These are phyloP conservation scores for Xylaria sp. DNA, from an alignment of 2,329 filamentous ascomycete genomes.

Conservation along the genomic window DNA sequence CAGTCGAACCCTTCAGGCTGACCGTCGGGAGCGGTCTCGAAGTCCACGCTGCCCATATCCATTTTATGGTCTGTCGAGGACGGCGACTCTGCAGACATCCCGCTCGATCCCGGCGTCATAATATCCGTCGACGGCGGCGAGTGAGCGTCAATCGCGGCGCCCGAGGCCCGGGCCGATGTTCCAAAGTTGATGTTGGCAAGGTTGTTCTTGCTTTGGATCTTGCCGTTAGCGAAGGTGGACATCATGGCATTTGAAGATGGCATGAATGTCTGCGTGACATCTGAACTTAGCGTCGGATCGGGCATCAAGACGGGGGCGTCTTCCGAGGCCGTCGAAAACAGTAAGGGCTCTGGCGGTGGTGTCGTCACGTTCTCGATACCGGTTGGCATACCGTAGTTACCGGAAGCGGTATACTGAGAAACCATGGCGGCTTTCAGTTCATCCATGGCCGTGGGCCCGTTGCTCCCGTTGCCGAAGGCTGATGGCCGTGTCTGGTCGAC, in stretches of 20 bases:
- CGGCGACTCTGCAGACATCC: slow-evolving; percentile 25
- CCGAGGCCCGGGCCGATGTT: background rate
- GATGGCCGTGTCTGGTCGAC: slow-evolving; percentile 7
- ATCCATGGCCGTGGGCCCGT: slow-evolving; percentile 60
- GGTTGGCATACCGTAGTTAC: slow-evolving; percentile 18
- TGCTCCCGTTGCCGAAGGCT: slow-evolving; percentile 41
- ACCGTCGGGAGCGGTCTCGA: slow-evolving; percentile 40
- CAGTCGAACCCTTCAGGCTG: slow-evolving; percentile 59
- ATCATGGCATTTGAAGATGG: slow-evolving; percentile 6
- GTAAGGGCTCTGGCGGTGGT: slow-evolving; percentile 58
- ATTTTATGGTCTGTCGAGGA: slow-evolving; percentile 42
- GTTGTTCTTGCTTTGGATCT: slow-evolving; percentile 1
- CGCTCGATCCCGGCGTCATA: slow-evolving; percentile 32
- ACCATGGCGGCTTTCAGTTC: slow-evolving; percentile 30
- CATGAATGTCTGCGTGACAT: slow-evolving; percentile 14
- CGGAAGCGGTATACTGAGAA: slow-evolving; percentile 30
- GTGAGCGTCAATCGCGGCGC: slow-evolving; percentile 15
- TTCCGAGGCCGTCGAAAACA: slow-evolving; percentile 32
- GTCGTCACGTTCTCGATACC: slow-evolving; percentile 46
- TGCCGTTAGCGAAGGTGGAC: slow-evolving; percentile 4
- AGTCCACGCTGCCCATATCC: slow-evolving; percentile 54
- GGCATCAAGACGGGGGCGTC: slow-evolving; percentile 6
- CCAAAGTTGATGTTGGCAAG: slow-evolving; percentile 7
- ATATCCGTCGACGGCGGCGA: slow-evolving; percentile 36
- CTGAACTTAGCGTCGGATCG: slow-evolving; percentile 17